These are phyloP conservation scores for Trypanosoma brucei DNA, from an alignment of 208 protist species.

Conservation along the genomic window DNA sequence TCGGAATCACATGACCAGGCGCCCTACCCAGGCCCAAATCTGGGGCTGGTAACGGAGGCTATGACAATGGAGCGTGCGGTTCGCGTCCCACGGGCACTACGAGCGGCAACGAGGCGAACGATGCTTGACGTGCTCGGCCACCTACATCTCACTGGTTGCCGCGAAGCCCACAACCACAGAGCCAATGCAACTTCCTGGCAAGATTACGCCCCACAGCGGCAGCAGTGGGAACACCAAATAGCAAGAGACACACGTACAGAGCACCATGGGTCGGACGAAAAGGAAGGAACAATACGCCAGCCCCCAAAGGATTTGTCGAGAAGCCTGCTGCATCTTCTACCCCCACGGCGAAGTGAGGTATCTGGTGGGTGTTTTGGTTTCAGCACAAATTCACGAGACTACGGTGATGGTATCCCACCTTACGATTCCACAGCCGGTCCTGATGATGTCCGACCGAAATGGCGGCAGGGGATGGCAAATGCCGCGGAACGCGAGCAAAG, in stretches of 20 bases:
- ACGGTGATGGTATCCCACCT: too few relatives aligned
- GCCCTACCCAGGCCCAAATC: background rate
- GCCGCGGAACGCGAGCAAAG: too few relatives aligned
- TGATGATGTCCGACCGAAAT: too few relatives aligned
- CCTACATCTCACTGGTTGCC: background rate
- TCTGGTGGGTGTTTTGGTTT: background rate
- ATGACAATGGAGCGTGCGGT: slow-evolving; percentile 64
- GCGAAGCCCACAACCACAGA: background rate
- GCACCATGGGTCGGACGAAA: background rate
- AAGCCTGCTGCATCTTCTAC: slow-evolving; percentile 40
- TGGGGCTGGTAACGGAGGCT: slow-evolving; percentile 4
- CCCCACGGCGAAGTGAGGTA: slow-evolving; percentile 7
- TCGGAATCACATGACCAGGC: background rate
- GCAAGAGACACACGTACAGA: too few relatives aligned
- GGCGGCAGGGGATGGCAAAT: too few relatives aligned
- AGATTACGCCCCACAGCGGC: background rate
- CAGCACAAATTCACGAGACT: too few relatives aligned
- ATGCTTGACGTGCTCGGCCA: slow-evolving; percentile 59
- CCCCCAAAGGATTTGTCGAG: slow-evolving; percentile 22
- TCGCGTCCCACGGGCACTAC: slow-evolving; percentile 47
- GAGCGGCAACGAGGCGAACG: slow-evolving; percentile 51
- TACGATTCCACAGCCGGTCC: too few relatives aligned
- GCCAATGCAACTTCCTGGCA: background rate
- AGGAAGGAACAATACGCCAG: background rate
- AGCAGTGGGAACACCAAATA: too few relatives aligned